These are phyloP conservation scores for Flaveria ramosissima DNA, from an alignment of 129 eudicot species.

Conservation along the genomic window DNA sequence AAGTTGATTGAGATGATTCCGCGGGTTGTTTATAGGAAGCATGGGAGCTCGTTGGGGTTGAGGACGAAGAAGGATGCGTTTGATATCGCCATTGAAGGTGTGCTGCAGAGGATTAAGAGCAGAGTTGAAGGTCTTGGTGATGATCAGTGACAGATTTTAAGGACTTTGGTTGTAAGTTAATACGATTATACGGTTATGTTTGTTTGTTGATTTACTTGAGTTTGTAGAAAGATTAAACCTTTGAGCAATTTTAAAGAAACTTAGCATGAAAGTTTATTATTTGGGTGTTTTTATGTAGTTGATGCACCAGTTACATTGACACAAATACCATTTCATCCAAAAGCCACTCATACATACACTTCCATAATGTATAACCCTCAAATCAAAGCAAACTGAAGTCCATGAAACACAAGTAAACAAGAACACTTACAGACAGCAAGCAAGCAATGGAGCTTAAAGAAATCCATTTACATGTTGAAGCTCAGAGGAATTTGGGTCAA, in stretches of 20 bases:
- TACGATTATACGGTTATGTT: background rate
- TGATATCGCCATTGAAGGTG: constrained; percentile 81
- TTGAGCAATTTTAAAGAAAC: background rate
- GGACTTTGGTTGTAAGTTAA: constrained; percentile 23
- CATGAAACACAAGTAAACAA: too few species aligned
- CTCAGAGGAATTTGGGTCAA: too few species aligned
- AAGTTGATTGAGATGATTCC: constrained; percentile 74
- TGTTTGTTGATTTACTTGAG: constrained; percentile 3
- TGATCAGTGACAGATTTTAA: constrained; percentile 27
- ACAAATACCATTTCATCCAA: too few species aligned
- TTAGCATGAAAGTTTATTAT: too few species aligned
- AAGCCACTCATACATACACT: too few species aligned
- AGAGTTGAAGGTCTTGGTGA: constrained; percentile 50
- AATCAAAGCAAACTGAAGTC: too few species aligned
- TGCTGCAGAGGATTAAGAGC: constrained; percentile 60
- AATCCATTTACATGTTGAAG: too few species aligned
- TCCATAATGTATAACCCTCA: too few species aligned
- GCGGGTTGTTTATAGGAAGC: constrained; percentile 75
- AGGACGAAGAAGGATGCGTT: constrained; percentile 81
- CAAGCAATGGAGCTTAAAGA: too few species aligned
- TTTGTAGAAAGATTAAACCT: constrained; percentile 16
- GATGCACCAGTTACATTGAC: too few species aligned
- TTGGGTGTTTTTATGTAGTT: too few species aligned
- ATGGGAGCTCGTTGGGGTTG: constrained; percentile 92
- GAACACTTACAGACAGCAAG: too few species aligned